Percentiles rank a stretch among this genome's conserved stretches.
These are phyloP conservation scores for Calonectria ilicicola DNA, from an alignment of 2,329 filamentous ascomycete genomes.

Conservation along the genomic window DNA sequence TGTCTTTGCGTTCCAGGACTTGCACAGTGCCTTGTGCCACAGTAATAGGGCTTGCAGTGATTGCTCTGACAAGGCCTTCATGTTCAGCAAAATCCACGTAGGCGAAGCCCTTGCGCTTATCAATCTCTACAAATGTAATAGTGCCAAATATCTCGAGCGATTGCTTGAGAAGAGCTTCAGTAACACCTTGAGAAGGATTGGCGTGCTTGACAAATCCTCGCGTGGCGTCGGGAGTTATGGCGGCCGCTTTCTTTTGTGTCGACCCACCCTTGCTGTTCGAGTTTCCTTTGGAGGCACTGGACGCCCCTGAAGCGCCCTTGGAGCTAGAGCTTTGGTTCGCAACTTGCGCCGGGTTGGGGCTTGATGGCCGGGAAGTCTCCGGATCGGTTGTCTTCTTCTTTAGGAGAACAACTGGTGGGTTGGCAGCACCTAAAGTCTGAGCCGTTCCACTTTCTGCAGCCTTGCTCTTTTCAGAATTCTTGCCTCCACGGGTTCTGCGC, in stretches of 20 bases:
- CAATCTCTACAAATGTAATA: conserved; percentile 87
- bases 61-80: conserved; percentile 79
- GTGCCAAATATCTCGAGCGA: conserved; percentile 80
- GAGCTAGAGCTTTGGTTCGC: conserved; percentile 46
- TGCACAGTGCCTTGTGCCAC: conserved; percentile 90
- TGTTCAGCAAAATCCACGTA: conserved; percentile 89
- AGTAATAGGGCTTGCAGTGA: conserved; percentile 82
- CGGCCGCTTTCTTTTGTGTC: conserved; percentile 49
- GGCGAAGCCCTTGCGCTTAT: conserved; percentile 94
- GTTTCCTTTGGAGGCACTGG: conserved; percentile 33
- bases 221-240: conserved; percentile 58
- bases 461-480: conserved; percentile 51
- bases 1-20: conserved; percentile 84
- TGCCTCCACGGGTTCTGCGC: conserved; percentile 51
- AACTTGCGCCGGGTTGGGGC: conserved; percentile 42
- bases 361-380: conserved; percentile 35
- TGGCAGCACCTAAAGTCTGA: conserved; percentile 38
- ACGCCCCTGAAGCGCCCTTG: conserved; percentile 34
- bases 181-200: conserved; percentile 92
- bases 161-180: conserved; percentile 81
- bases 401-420: conserved; percentile 55
- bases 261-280: conserved; percentile 39
- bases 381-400: conserved; percentile 51
- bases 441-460: conserved; percentile 33
- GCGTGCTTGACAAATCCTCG: conserved; percentile 85